phyloP scores from a whole-genome alignment of 352 stramenopile species.

The Pythium oligandrum region DNA sequence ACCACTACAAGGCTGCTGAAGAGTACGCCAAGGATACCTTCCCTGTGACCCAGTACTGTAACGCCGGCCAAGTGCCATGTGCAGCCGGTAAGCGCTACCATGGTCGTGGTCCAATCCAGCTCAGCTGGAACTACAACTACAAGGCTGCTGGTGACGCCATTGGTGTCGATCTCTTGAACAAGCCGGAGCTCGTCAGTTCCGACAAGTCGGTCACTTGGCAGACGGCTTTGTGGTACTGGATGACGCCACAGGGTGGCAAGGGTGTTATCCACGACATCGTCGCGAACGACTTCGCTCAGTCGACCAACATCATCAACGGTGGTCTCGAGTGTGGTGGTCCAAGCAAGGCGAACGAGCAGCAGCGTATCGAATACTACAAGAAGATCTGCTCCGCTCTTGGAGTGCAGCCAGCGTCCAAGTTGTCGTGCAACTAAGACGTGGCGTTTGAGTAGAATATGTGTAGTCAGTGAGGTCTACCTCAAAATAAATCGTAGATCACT shows the following conservation, averaged over 20 bases:
- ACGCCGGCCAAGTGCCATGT: conserved; percentile 23
- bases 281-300: conserved; percentile 25
- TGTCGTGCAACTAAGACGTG: conserved; percentile 8
- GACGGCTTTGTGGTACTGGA: conserved; percentile 55
- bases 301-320: conserved; percentile 48
- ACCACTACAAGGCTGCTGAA: conserved; percentile 35
- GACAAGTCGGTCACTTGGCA: conserved; percentile 32
- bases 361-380: conserved; percentile 19
- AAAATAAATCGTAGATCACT: too few species aligned
- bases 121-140: conserved; percentile 62
- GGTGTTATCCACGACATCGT: conserved; percentile 43
- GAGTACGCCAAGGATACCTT: conserved; percentile 35
- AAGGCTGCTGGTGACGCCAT: conserved; percentile 28
- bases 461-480: too few species aligned
- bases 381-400: conserved; percentile 5
- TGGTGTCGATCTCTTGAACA: conserved; percentile 29
- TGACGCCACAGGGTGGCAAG: conserved; percentile 24
- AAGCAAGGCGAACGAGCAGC: conserved; percentile 34
- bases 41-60: conserved; percentile 38
- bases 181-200: conserved; percentile 34
- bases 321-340: conserved; percentile 32
- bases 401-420: conserved; percentile 2
- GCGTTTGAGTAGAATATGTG: too few species aligned
- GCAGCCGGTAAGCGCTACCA: conserved; percentile 36
- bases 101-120: conserved; percentile 43